These are phyloP conservation scores for Cicer judaicum DNA, from an alignment of 306 rosid genomes.

Conservation along the genomic window DNA sequence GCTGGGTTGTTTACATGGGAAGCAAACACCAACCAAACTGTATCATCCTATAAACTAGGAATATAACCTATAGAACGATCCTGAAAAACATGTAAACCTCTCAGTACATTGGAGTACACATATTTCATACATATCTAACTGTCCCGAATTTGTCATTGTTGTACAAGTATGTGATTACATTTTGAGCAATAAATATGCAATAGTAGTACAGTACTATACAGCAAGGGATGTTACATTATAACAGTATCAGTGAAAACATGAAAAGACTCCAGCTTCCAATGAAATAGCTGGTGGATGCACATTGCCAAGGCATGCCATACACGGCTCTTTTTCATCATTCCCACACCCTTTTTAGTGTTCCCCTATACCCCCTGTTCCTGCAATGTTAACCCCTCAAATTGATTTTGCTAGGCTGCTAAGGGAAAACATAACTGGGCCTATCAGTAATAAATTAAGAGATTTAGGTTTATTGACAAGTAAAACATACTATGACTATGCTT, in stretches of 20 bases:
- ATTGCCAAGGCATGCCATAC: neutral
- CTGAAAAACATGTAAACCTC: neutral
- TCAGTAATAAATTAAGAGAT: conserved; percentile 42
- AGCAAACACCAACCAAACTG: neutral
- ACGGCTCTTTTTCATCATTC: conserved; percentile 6
- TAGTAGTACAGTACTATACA: neutral
- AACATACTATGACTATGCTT: conserved; percentile 48
- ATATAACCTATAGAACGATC: neutral
- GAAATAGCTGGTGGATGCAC: conserved; percentile 24
- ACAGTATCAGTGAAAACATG: neutral
- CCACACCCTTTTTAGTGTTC: neutral
- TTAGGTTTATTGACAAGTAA: conserved; percentile 49
- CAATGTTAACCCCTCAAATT: neutral
- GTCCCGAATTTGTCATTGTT: neutral
- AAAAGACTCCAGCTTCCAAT: conserved; percentile 6
- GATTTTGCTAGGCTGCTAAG: conserved; percentile 37
- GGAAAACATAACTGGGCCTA: conserved; percentile 22
- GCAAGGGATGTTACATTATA: conserved; percentile 38
- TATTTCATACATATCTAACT: neutral
- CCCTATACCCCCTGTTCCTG: neutral
- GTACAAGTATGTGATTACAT: neutral
- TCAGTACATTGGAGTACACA: neutral
- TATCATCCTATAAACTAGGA: neutral
- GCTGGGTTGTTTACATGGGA: neutral
- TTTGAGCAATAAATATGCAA: conserved; percentile 23